phyloP scores from a whole-genome alignment of 1,284 basidiomycete species.

The Hemileia vastatrix region DNA sequence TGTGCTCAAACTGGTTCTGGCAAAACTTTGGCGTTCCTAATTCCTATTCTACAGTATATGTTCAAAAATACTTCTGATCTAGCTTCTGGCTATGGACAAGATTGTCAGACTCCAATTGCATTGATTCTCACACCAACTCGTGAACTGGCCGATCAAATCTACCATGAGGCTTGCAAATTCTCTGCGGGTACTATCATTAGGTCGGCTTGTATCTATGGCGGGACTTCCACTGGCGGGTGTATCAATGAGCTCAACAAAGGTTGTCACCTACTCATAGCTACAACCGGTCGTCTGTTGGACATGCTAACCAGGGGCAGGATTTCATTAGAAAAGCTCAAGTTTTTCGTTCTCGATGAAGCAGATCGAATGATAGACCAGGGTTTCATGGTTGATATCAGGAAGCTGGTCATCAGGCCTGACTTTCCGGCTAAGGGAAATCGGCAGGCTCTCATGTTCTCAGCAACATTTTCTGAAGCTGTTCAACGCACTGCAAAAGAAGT shows the following conservation, averaged over 20 bases:
- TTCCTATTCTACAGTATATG: constrained; percentile 36
- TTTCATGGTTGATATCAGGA: constrained; percentile 78
- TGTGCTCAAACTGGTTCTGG: constrained; percentile 44
- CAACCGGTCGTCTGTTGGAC: constrained; percentile 81
- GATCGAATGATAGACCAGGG: constrained; percentile 94
- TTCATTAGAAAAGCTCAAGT: too few relatives aligned
- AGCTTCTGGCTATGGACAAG: too few relatives aligned
- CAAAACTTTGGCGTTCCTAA: constrained; percentile 44
- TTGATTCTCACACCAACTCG: constrained; percentile 88
- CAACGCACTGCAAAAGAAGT: constrained; percentile 48
- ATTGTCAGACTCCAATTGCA: constrained; percentile 60
- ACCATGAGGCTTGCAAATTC: constrained; percentile 69
- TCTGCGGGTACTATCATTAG: too few relatives aligned
- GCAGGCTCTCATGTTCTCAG: constrained; percentile 89
- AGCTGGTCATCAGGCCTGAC: constrained; percentile 58
- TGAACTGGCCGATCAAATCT: constrained; percentile 88
- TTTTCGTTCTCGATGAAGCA: constrained; percentile 84
- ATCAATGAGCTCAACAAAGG: too few relatives aligned
- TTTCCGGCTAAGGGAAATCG: constrained; percentile 62
- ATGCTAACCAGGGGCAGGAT: too few relatives aligned
- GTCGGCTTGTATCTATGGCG: too few relatives aligned
- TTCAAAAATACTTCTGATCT: constrained; percentile 32
- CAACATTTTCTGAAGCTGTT: constrained; percentile 55
- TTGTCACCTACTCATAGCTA: constrained; percentile 87
- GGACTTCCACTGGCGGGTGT: too few relatives aligned